phyloP scores from a whole-genome alignment of 768 basidiomycete species.

The Phylloporus sp. region DNA sequence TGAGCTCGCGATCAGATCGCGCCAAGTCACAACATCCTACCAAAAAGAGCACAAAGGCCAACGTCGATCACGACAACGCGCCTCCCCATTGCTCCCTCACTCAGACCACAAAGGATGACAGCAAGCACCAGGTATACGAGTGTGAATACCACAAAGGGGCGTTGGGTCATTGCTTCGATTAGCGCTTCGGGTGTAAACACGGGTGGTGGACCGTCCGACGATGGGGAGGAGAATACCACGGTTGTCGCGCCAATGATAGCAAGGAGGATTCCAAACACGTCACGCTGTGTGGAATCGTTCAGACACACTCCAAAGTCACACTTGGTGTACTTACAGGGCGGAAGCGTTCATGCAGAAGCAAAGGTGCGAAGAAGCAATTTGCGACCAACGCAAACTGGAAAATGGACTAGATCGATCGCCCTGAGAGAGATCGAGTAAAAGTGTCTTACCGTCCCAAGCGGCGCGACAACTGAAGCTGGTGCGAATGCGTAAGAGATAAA shows the following conservation, averaged over 20 bases:
- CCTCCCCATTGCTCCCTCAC: conserved; percentile 58
- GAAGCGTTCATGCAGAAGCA: conserved; percentile 80
- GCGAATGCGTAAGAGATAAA: conserved; percentile 90
- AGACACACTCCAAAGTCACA: conserved; percentile 1
- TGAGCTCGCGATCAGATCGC: background rate
- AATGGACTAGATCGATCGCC: background rate
- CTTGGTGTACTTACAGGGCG: conserved; percentile 49
- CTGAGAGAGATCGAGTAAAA: background rate
- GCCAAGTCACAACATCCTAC: conserved; percentile 33
- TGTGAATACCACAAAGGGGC: conserved; percentile 74
- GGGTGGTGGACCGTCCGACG: conserved; percentile 54
- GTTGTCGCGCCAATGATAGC: conserved; percentile 88
- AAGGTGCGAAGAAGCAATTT: conserved; percentile 90
- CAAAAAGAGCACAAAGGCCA: conserved; percentile 82
- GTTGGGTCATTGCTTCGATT: conserved; percentile 62
- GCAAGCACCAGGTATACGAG: conserved; percentile 56
- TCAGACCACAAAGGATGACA: conserved; percentile 59
- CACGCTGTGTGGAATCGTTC: conserved; percentile 46
- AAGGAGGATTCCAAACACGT: conserved; percentile 72
- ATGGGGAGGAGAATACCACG: conserved; percentile 80
- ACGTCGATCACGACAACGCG: conserved; percentile 81
- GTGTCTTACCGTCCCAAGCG: conserved; percentile 81
- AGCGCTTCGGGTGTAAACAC: conserved; percentile 65
- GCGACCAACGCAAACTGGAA: conserved; percentile 84
- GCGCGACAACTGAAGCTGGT: conserved; percentile 90